Conservation (phyloP, 2,329 filamentous ascomycete species). For the Penicillium sp. region DNA sequence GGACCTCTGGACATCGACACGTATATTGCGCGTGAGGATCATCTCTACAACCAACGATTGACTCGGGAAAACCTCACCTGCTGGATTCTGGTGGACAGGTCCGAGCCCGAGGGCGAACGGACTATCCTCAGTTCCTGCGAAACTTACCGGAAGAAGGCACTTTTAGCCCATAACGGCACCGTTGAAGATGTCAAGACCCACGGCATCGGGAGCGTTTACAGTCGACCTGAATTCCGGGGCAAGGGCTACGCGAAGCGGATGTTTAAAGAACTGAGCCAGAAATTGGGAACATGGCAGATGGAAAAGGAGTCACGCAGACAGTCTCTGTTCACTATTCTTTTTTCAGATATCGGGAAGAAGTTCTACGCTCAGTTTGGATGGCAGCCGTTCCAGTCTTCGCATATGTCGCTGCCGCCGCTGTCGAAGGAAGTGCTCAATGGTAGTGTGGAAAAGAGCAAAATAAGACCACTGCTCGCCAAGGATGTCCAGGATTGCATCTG, state of each 20-base stretch:
- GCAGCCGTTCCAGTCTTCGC: constrained; percentile 72
- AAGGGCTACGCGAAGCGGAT: constrained; percentile 78
- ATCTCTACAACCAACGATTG: constrained; percentile 56
- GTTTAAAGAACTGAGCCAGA: constrained; percentile 67
- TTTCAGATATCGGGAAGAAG: constrained; percentile 80
- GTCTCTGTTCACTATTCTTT: constrained; percentile 75
- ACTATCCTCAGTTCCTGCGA: constrained; percentile 64
- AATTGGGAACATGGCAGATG: constrained; percentile 58
- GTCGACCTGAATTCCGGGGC: constrained; percentile 67
- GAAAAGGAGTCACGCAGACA: constrained; percentile 44
- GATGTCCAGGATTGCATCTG: constrained; percentile 52
- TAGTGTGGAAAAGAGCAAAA: constrained; percentile 7
- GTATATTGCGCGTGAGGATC: constrained; percentile 62
- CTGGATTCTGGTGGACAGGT: constrained; percentile 62
- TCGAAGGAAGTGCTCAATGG: constrained; percentile 29
- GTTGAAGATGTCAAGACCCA: constrained; percentile 65
- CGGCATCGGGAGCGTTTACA: constrained; percentile 82
- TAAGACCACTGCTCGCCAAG: constrained; percentile 35
- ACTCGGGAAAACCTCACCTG: constrained; percentile 61
- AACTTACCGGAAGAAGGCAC: constrained; percentile 49
- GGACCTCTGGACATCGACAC: constrained; percentile 58
- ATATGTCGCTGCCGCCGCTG: constrained; percentile 66
- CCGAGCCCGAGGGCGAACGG: constrained; percentile 42
- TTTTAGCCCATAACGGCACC: constrained; percentile 54
- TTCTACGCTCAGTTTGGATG: constrained; percentile 82